phyloP scores from a whole-genome alignment of 2,329 filamentous ascomycete genomes.

The Alternaria panax region DNA sequence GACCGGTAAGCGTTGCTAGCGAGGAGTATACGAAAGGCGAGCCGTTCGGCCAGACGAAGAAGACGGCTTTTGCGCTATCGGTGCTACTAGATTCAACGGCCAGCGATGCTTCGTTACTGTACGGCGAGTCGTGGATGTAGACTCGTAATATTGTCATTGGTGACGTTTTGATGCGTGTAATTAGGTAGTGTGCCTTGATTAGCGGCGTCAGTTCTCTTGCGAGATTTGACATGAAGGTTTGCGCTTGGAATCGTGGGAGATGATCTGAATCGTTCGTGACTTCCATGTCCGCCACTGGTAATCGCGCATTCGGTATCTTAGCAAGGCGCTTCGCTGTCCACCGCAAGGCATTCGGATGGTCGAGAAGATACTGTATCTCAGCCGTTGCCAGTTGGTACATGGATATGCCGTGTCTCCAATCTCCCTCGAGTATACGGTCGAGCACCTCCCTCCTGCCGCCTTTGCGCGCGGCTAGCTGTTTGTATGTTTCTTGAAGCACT shows the following conservation, averaged over 20 bases:
- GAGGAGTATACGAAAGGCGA: slow-evolving; percentile 77
- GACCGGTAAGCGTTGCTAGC: slow-evolving; percentile 52
- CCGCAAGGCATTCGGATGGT: slow-evolving; percentile 59
- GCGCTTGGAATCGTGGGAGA: slow-evolving; percentile 77
- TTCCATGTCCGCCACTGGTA: slow-evolving; percentile 45
- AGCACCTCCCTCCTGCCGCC: slow-evolving; percentile 63
- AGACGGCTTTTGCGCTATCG: slow-evolving; percentile 76
- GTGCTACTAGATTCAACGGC: slow-evolving; percentile 42
- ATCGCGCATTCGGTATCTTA: slow-evolving; percentile 40
- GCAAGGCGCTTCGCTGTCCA: slow-evolving; percentile 63
- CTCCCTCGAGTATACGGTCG: slow-evolving; percentile 64
- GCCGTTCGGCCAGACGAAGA: slow-evolving; percentile 82
- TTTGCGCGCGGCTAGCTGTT: slow-evolving; percentile 52
- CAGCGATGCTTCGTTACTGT: slow-evolving; percentile 63
- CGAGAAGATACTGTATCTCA: slow-evolving; percentile 62
- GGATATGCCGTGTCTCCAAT: slow-evolving; percentile 64
- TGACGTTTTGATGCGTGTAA: slow-evolving; percentile 73
- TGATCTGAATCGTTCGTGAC: slow-evolving; percentile 49
- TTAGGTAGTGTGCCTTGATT: slow-evolving; percentile 83
- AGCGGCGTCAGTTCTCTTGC: slow-evolving; percentile 77
- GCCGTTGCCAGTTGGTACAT: slow-evolving; percentile 64
- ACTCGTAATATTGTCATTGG: slow-evolving; percentile 78
- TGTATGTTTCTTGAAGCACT: slow-evolving; percentile 66
- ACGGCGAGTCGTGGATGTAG: slow-evolving; percentile 81
- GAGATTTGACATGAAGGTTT: slow-evolving; percentile 79